Base-by-base conservation (phyloP, 1,284 basidiomycete species). In the Malassezia brasiliensis region DNA sequence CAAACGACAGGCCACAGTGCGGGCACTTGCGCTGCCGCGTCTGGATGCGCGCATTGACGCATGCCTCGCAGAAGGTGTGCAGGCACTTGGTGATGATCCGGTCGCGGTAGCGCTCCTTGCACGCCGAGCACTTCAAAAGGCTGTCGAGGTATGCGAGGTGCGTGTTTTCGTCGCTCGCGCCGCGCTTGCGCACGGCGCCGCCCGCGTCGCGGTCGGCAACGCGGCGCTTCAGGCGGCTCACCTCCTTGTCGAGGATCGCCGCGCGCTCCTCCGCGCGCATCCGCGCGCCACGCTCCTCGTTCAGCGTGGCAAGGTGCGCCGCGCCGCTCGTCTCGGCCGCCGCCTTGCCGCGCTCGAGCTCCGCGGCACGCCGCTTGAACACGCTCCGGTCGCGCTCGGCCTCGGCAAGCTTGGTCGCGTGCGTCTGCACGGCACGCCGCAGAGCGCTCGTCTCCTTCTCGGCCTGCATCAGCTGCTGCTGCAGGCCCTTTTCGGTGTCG, bases 21-120 rank as follows among this genome's bases (percentile, higher is more conserved):
- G 93, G 93, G 76, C 93, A 98, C 77, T 96, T 96, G 45, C 93
- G 85, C 75, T 96, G 91, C 59, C 93, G 83, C 28, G 87, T 91
- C 47, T 86, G 79, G 65, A 98, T 83, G 35, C 94, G 84, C 25
- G 84, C 80, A 64, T 96, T 90, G 44, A 98, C 82, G 74, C 93
- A 83, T 20, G 80, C 77, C 73, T 86, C 86, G 79, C 91, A 96
- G 77, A 96, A 93, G 0, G 89, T 88, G 75, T 96, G 91, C 82
- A 88, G 84, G 79, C 93, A 99, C 75, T 91, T 91, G 25, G 84
- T 86, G 65, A 99, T 83, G 56, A 91, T 83, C 34, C 87, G 86
- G 60, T 85, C 83, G 50, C 91, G 86, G 77, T 93, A 86, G 58
- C 85, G 81, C 59, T 83, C 80, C 61, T 84, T 83, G 78, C 93